Base-by-base conservation (phyloP, 495 filamentous ascomycete genomes). In the Aspergillus ellipticus region DNA sequence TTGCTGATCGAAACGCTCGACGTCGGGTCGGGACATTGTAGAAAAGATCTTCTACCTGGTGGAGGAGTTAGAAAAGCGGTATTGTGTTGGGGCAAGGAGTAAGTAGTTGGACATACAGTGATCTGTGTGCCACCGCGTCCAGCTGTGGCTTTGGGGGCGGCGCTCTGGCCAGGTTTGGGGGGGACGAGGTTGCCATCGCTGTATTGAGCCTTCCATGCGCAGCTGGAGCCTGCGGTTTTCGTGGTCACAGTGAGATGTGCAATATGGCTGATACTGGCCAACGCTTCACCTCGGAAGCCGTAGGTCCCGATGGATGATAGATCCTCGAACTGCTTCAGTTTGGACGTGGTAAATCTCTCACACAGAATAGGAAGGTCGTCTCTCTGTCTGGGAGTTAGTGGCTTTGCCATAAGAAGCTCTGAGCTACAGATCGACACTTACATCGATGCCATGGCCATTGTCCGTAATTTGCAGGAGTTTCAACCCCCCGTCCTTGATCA, bases 181-280 rank as follows among this genome's bases (percentile, higher is more conserved):
- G 93, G 87, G 21, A 83, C 82, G 43, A 97, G 77, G 57, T 87
- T 91, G 16, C 94, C 93, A 71, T 89, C 86, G 24, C 85, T 84
- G 66, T 95, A 99, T 59, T 89, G 82, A 26, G 92, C 92, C 70
- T 82, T 83, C 88, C 87, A 99, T 13, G 95, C 94, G 72, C 89
- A 91, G 67, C 82, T 86, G 2, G 92, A 96, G 43, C 92, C 87
- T 37, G 88, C 86, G 9, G 92, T 97, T 71, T 89, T 95, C 1
- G 95, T 97, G 10, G 93, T 97, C 26, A 99, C 89, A 2, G 87
- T 90, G 26, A 99, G 80, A 74, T 97, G 95, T 47, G 95, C 92
- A 59, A 97, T 97, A 72, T 98, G 94, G 65, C 94, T 97, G 68
- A 99, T 99, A 78, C 93, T 97, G 10, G 95, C 95, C 61, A 99